A percentile compares a stretch with the other conserved stretches of the same genome.
Conservation (phyloP, 768 basidiomycete species). For the Mycena pura region DNA sequence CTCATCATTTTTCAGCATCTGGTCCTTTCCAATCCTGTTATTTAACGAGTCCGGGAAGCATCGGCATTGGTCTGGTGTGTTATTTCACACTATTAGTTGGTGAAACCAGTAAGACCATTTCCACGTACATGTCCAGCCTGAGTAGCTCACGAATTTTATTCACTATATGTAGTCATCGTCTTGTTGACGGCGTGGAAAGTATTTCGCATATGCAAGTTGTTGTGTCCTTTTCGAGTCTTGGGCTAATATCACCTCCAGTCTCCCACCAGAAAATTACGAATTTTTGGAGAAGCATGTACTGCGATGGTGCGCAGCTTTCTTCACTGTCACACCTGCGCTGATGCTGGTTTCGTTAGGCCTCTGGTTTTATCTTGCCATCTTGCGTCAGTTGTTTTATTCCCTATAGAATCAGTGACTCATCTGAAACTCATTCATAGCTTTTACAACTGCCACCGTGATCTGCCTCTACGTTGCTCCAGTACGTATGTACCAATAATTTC, state of each 20-base stretch:
- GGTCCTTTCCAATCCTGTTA: not conserved
- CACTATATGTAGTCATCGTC: slow-evolving; percentile 12
- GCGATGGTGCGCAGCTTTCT: slow-evolving; percentile 4
- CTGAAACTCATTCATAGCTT: not conserved
- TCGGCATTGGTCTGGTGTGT: slow-evolving; percentile 7
- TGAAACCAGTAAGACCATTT: not conserved
- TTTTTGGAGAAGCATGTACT: slow-evolving; percentile 7
- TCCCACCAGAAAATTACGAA: not conserved
- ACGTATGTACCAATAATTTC: not conserved
- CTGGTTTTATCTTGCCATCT: slow-evolving; percentile 21
- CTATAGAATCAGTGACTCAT: not conserved
- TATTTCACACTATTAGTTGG: slow-evolving; percentile 6
- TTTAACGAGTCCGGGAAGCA: not conserved
- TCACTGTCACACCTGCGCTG: too few species aligned
- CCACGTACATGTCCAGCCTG: too few species aligned
- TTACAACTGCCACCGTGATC: not conserved
- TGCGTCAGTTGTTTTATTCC: not conserved
- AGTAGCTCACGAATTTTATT: not conserved
- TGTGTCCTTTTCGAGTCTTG: not conserved
- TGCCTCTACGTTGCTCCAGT: slow-evolving; percentile 4
- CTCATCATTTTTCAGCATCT: not conserved
- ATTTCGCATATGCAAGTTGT: slow-evolving; percentile 5
- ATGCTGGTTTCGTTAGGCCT: not conserved
- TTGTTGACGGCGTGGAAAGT: slow-evolving; percentile 17
- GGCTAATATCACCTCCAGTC: not conserved